These are phyloP conservation scores for Narthecium ossifragum DNA, from an alignment of 106 monocot species.

Conservation along the genomic window DNA sequence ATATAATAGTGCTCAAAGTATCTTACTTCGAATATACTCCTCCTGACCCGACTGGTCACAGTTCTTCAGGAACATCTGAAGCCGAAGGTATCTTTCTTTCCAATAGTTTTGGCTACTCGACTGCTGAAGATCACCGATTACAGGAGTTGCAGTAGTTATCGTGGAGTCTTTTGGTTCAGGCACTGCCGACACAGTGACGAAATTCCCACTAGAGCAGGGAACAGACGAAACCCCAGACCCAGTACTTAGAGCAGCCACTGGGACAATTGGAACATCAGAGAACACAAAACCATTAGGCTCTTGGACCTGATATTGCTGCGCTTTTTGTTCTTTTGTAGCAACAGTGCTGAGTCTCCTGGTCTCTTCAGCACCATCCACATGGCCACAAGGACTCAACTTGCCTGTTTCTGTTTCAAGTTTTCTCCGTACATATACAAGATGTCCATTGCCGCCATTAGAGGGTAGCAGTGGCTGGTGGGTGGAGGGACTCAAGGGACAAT, in stretches of 20 bases:
- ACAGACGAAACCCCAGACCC: conserved; percentile 14
- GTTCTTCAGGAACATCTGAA: conserved; percentile 69
- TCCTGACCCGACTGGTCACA: conserved; percentile 82
- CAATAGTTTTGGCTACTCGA: conserved; percentile 34
- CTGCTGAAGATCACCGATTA: conserved; percentile 9
- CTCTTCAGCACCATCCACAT: not conserved
- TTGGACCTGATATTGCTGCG: conserved; percentile 14
- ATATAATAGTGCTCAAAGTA: not conserved
- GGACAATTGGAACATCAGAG: conserved; percentile 10
- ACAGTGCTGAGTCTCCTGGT: conserved; percentile 9
- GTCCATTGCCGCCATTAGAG: conserved; percentile 26
- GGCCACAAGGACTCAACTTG: conserved; percentile 14
- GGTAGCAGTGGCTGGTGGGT: conserved; percentile 11
- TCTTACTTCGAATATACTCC: conserved; percentile 68
- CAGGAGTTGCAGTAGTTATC: conserved; percentile 3
- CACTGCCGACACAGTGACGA: not conserved
- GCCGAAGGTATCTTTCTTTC: conserved; percentile 63
- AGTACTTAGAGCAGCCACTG: conserved; percentile 2
- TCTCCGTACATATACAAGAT: conserved; percentile 73
- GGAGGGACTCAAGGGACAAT: conserved; percentile 27
- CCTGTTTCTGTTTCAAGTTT: conserved; percentile 55
- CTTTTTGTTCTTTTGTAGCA: conserved; percentile 9
- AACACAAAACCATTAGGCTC: conserved; percentile 4
- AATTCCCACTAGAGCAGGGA: conserved; percentile 10
- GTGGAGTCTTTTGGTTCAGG: conserved; percentile 13